phyloP scores from a whole-genome alignment of 2,329 filamentous ascomycete species.

The Colletotrichum nymphaeae region DNA sequence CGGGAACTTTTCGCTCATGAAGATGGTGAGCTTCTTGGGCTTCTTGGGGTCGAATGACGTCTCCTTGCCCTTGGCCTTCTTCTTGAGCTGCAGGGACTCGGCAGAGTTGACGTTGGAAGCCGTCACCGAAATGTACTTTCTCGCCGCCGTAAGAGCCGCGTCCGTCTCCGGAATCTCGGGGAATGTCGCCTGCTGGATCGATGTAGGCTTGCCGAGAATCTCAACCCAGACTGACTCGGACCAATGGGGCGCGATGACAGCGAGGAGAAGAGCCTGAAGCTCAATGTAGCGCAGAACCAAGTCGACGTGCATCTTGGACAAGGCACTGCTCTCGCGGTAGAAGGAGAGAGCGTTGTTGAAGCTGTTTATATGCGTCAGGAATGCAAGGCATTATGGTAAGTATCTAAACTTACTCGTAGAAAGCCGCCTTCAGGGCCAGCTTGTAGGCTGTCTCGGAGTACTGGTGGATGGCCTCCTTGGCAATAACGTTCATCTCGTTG shows the following conservation, averaged over 20 bases:
- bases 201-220: conserved; percentile 80
- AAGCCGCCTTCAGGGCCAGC: conserved; percentile 84
- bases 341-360: conserved; percentile 89
- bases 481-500: conserved; percentile 90
- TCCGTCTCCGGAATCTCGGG: conserved; percentile 76
- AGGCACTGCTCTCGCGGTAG: conserved; percentile 86
- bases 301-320: conserved; percentile 88
- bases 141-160: conserved; percentile 77
- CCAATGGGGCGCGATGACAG: conserved; percentile 92
- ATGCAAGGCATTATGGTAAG: background rate
- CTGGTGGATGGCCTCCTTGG: conserved; percentile 81
- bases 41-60: conserved; percentile 88
- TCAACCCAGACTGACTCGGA: conserved; percentile 95
- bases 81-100: conserved; percentile 86
- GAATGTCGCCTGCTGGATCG: conserved; percentile 84
- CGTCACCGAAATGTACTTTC: conserved; percentile 82
- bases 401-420: conserved; percentile 73
- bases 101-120: conserved; percentile 86
- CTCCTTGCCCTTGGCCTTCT: conserved; percentile 92
- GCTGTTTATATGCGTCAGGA: conserved; percentile 17
- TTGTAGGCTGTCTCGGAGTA: conserved; percentile 67
- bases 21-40: conserved; percentile 92
- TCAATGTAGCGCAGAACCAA: conserved; percentile 85
- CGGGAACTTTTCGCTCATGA: conserved; percentile 82
- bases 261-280: conserved; percentile 84